These are phyloP conservation scores for Eleusine indica DNA, from an alignment of 176 grass and related monocot genomes.

Conservation along the genomic window DNA sequence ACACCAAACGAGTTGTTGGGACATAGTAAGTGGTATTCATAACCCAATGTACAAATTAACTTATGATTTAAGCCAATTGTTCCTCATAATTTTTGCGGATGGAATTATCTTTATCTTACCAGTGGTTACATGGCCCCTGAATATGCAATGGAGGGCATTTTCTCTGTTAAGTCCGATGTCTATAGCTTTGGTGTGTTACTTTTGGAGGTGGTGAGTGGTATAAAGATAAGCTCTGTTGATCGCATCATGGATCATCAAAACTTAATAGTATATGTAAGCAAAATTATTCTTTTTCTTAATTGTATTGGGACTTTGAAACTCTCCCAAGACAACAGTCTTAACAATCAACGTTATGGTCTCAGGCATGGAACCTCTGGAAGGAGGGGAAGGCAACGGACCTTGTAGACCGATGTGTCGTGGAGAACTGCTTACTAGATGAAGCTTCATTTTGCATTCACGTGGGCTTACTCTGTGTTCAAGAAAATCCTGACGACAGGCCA, in stretches of 20 bases:
- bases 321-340: background rate
- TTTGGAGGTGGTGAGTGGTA: conserved; percentile 45
- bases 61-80: no score
- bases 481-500: conserved; percentile 42
- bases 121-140: conserved; percentile 57
- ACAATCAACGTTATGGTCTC: background rate
- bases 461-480: conserved; percentile 47
- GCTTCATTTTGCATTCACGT: conserved; percentile 35
- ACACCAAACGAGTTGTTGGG: conserved; percentile 31
- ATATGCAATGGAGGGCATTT: conserved; percentile 48
- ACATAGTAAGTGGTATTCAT: background rate
- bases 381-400: conserved; percentile 36
- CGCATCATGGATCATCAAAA: conserved; percentile 17
- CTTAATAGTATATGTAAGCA: conserved; percentile 46
- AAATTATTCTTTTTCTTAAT: background rate
- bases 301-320: background rate
- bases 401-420: conserved; percentile 24
- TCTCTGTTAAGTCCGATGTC: conserved; percentile 46
- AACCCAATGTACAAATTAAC: no score
- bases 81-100: no score
- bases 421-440: conserved; percentile 23
- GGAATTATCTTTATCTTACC: background rate
- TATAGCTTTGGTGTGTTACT: conserved; percentile 46
- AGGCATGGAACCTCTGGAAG: conserved; percentile 54
- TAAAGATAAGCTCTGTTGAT: conserved; percentile 35